A percentile compares a stretch with the other conserved stretches of the same genome.
Conservation (phyloP, 805 yeast species). For the Teunomyces kruisii region DNA sequence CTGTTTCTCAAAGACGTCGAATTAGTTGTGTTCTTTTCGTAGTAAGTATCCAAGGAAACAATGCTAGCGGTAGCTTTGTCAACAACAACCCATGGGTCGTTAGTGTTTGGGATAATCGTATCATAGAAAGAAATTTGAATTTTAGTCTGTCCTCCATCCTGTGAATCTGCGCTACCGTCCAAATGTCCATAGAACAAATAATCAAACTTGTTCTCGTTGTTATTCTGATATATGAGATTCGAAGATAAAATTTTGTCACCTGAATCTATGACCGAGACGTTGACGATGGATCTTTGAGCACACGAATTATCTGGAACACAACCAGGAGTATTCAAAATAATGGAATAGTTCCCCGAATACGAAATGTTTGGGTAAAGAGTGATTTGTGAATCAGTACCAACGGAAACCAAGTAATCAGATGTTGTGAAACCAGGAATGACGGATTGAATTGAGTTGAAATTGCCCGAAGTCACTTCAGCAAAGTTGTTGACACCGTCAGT, state of each 20-base stretch:
- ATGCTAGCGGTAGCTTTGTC: constrained; percentile 59
- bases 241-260: constrained; percentile 45
- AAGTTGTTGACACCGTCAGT: constrained; percentile 21
- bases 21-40: constrained; percentile 23
- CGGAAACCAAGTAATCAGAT: constrained; percentile 33
- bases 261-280: constrained; percentile 62
- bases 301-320: constrained; percentile 73
- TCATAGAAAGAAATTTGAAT: constrained; percentile 28
- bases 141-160: constrained; percentile 38
- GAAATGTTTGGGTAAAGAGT: constrained; percentile 67
- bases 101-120: constrained; percentile 19
- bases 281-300: constrained; percentile 67
- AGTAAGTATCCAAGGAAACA: constrained; percentile 45
- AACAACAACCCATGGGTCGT: constrained; percentile 60
- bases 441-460: constrained; percentile 25
- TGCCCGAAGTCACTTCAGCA: constrained; percentile 27
- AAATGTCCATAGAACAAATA: constrained; percentile 69
- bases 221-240: constrained; percentile 70
- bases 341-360: constrained; percentile 70
- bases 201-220: constrained; percentile 78
- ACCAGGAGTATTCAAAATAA: constrained; percentile 83
- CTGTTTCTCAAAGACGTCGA: constrained; percentile 17
- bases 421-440: constrained; percentile 23
- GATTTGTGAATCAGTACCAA: constrained; percentile 27
- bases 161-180: constrained; percentile 36